Base-by-base conservation (phyloP, 2,329 filamentous ascomycete genomes). In the Cladosporium sp. region DNA sequence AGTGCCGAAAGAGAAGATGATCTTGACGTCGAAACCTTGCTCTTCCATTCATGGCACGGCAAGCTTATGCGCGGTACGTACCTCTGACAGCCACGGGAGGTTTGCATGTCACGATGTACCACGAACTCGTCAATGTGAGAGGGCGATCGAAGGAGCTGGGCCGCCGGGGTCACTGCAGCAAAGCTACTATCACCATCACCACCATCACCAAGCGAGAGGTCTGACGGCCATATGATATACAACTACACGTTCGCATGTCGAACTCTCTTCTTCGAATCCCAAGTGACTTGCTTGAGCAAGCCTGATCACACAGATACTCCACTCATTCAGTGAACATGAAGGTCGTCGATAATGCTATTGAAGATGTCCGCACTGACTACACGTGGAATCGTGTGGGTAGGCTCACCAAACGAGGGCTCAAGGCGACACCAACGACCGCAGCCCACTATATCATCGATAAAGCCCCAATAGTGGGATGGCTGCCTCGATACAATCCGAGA, bases 381-480 rank as follows among this genome's bases (percentile, higher is more conserved):
- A 63, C 58, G 27, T 63, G 61, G 61, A 58, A 60, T 32, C 50
- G 58, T 47, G 56, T 54, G 17, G 55, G 60, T 20, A 58, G 61
- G 1, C 63, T 70, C 53, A 57, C 65, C 15, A 60, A 48, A 11
- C 64, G 64, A 53, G 69, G 64, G 15, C 51, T 63, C 29, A 64
- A 65, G 32, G 68, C 69, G 19, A 51, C 83, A 0, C 81, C 82
- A 0, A 73, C 75, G 2, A 77, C 75, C 7, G 68, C 79, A 1
- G 71, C 65, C 4, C 73, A 80, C 43, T 85, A 86, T 58, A 66
- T 80, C 6, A 54, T 76, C 29, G 80, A 82, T 54, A 85, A 85
- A 61, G 68, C 83, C 3, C 83, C 82, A 1, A 78, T 85, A 37
- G 66, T 81, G 7, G 75, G 79, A 43, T 86, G 83, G 83, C 70